Percentiles rank a stretch among this genome's conserved stretches.
Evolutionary conservation across 2,329 filamentous ascomycete species (phyloP).

Genomic region (Hirsutella rhossiliensis): DNA sequence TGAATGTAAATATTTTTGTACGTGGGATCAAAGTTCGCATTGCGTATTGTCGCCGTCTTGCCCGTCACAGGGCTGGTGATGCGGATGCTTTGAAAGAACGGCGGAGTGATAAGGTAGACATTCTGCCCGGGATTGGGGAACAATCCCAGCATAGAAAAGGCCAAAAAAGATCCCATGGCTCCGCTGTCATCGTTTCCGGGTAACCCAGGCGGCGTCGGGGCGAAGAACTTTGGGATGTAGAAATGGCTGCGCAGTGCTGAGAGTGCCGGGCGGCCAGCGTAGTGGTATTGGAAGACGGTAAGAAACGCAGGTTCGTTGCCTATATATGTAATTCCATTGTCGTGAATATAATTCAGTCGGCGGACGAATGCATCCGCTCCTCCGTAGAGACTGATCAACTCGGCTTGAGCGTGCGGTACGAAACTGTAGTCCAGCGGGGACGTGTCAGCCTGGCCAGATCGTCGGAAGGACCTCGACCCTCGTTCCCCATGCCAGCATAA

Average conservation of each 20-base stretch:
- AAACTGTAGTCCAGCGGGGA: slow-evolving; percentile 19
- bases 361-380: slow-evolving; percentile 43
- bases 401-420: slow-evolving; percentile 40
- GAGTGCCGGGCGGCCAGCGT: slow-evolving; percentile 48
- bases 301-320: slow-evolving; percentile 52
- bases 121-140: slow-evolving; percentile 59
- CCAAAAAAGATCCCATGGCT: slow-evolving; percentile 57
- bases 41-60: slow-evolving; percentile 46
- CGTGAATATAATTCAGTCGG: slow-evolving; percentile 53
- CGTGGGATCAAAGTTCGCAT: slow-evolving; percentile 46
- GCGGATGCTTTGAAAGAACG: slow-evolving; percentile 50
- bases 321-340: slow-evolving; percentile 51
- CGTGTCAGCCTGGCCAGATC: too few species aligned
- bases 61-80: slow-evolving; percentile 45
- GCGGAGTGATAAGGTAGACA: slow-evolving; percentile 59
- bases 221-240: slow-evolving; percentile 55
- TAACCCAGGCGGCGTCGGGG: slow-evolving; percentile 44
- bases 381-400: slow-evolving; percentile 46
- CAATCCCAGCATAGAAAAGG: slow-evolving; percentile 56
- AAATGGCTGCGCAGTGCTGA: slow-evolving; percentile 43
- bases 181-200: slow-evolving; percentile 62
- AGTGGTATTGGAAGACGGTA: slow-evolving; percentile 57
- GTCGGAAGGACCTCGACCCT: background rate
- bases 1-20: slow-evolving; percentile 54
- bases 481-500: background rate